Evolutionary conservation across 495 filamentous ascomycete species (phyloP).

Genomic region (Glarea lozoyensis): DNA sequence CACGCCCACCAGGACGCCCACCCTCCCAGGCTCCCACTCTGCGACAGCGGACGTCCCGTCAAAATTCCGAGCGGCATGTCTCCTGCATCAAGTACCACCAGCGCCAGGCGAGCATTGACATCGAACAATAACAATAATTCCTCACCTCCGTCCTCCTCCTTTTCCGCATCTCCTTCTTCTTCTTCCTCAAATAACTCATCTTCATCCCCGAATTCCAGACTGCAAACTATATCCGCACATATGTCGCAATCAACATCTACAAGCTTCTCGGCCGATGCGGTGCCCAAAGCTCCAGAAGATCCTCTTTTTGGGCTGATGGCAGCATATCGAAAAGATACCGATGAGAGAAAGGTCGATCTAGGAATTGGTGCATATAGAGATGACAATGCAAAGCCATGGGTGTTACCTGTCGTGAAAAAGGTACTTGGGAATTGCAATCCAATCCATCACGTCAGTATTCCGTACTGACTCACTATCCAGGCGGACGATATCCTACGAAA

Average conservation of each 20-base stretch:
- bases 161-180: constrained; percentile 1
- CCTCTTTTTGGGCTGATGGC: constrained; percentile 90
- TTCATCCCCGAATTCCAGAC: constrained; percentile 9
- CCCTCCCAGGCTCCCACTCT: too few species aligned
- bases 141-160: constrained; percentile 5
- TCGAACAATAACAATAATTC: neutral
- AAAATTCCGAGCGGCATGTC: too few species aligned
- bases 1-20: too few species aligned
- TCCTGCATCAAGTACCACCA: too few species aligned
- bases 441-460: neutral
- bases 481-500: constrained; percentile 80
- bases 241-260: constrained; percentile 44
- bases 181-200: constrained; percentile 3
- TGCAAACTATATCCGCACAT: constrained; percentile 36
- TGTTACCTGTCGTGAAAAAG: constrained; percentile 93
- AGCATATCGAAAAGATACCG: constrained; percentile 76
- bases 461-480: constrained; percentile 35
- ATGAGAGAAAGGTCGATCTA: constrained; percentile 85
- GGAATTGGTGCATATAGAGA: constrained; percentile 96
- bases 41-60: too few species aligned
- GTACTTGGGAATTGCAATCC: constrained; percentile 35
- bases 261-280: constrained; percentile 66
- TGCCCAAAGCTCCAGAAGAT: constrained; percentile 90
- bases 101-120: too few species aligned
- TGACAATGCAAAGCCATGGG: constrained; percentile 95